Evolutionary conservation across 129 eudicot species (phyloP), one percentile per base, ranked within the genome.

Genomic region (Escallonia herrerae): DNA sequence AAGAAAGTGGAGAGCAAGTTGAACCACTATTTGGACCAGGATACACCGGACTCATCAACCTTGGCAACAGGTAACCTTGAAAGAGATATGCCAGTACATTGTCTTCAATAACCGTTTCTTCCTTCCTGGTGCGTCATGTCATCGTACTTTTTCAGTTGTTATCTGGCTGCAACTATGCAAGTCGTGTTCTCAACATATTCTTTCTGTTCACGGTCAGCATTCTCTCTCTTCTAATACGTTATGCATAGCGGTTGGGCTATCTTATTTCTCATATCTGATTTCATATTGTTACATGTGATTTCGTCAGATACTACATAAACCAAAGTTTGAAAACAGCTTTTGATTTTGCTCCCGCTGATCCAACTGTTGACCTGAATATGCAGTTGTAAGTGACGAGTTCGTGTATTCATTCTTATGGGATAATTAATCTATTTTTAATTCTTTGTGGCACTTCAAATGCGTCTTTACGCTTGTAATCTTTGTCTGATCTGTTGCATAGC

Each of bases 131-230:
- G 66, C 13, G 5, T 53, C 15, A 9, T 11, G 46, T 50, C 2
- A 7, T 67, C 62, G 40, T 43, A 72, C 59, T 74, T 48, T 52
- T 62, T 49, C 76, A 93, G 98, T 78, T 93, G 98, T 66, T 93
- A 93, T 71, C 66, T 93, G 89, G 98, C 98, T 72, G 81, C 98
- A 62, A 93, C 95, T 7, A 88, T 88, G 98, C 98, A 93, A 80
- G 86, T 88, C 51, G 69, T 90, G 76, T 86, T 89, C 75, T 83
- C 98, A 43, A 93, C 96, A 22, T 86, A 62, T 72, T 74, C 82
- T 46, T 93, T 93, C 66, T 79, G 76, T 74, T 75, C 91, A 56
- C 72, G 98, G 98, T 93, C 52, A 55, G 96, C 72, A 15, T 33
- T 14, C 15, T 69, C 37, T 38, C 9, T 14, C 2, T 59, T 56